Evolutionary conservation across 768 basidiomycete genomes (phyloP).

Genomic region (Tephrocybe sp.): DNA sequence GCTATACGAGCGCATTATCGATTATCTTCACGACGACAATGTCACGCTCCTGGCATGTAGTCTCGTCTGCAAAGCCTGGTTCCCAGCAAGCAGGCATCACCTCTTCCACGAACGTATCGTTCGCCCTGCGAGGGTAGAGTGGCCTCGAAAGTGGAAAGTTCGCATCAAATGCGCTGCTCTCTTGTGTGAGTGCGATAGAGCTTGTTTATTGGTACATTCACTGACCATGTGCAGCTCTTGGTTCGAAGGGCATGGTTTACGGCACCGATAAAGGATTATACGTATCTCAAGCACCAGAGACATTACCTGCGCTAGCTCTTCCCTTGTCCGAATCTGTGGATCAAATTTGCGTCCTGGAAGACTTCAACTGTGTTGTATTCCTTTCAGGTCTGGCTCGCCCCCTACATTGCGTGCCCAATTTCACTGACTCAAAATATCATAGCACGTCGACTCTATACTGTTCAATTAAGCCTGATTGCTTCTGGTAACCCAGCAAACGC

Average conservation of each 20-base stretch:
- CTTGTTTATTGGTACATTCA: background rate
- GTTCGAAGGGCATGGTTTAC: constrained; percentile 8
- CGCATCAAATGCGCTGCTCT: constrained; percentile 9
- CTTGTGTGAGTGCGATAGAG: constrained; percentile 4
- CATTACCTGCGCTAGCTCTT: constrained; percentile 6
- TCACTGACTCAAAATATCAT: background rate
- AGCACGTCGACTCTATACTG: constrained; percentile 11
- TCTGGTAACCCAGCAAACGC: background rate
- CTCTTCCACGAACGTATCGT: constrained; percentile 10
- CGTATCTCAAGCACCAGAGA: constrained; percentile 1
- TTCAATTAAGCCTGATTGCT: constrained; percentile 4
- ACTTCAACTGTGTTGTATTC: constrained; percentile 71
- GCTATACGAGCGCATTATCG: constrained; percentile 15
- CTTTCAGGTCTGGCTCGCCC: constrained; percentile 49
- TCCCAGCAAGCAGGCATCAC: constrained; percentile 16
- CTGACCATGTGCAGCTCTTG: background rate
- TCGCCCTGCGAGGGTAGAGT: constrained; percentile 5
- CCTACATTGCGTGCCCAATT: background rate
- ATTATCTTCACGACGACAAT: constrained; percentile 9
- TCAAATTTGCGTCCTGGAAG: constrained; percentile 76
- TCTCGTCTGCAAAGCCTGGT: constrained; percentile 23
- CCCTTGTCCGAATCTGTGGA: constrained; percentile 37
- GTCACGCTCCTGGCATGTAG: constrained; percentile 17
- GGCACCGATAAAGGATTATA: constrained; percentile 16
- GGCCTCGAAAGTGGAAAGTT: background rate